These are phyloP conservation scores for Ceriops decandra DNA, from an alignment of 345 rosid species.

Conservation along the genomic window DNA sequence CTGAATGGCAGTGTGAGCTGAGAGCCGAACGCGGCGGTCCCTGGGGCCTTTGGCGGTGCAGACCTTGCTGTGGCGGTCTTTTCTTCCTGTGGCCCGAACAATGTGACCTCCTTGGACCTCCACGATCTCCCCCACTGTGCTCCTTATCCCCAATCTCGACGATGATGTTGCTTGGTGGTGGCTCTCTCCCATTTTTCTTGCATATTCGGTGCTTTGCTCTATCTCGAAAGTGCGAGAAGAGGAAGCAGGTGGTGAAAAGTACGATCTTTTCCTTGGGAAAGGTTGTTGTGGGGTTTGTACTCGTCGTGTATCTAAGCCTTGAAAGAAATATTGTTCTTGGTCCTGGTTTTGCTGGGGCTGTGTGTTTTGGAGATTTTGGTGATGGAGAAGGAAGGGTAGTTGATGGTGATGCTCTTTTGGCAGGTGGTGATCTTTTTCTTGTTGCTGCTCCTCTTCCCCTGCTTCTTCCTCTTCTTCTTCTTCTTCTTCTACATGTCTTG, in stretches of 20 bases:
- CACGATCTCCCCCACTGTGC: slow-evolving; percentile 65
- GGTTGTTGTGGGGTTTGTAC: slow-evolving; percentile 29
- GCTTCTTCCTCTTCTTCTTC: slow-evolving; percentile 12
- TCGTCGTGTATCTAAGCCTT: slow-evolving; percentile 28
- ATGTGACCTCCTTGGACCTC: slow-evolving; percentile 98
- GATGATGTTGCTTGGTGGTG: slow-evolving; percentile 46
- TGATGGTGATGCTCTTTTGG: slow-evolving; percentile 7
- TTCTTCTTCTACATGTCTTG: slow-evolving; percentile 31
- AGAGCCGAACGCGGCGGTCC: slow-evolving; percentile 91
- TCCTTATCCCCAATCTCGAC: slow-evolving; percentile 51
- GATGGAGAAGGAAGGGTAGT: slow-evolving; percentile 4
- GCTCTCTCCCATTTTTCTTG: slow-evolving; percentile 47
- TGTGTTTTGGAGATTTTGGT: slow-evolving; percentile 17
- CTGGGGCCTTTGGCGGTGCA: slow-evolving; percentile 93
- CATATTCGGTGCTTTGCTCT: slow-evolving; percentile 38
- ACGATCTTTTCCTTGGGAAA: slow-evolving; percentile 38
- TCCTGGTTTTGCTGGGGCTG: slow-evolving; percentile 18
- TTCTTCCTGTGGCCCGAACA: slow-evolving; percentile 74
- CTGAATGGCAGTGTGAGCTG: slow-evolving; percentile 93
- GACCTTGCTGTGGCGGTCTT: slow-evolving; percentile 93
- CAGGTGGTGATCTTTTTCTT: neutral
- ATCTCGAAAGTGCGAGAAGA: slow-evolving; percentile 9
- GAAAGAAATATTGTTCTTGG: slow-evolving; percentile 29
- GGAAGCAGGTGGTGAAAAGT: slow-evolving; percentile 25
- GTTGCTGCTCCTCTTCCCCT: slow-evolving; percentile 3